These are phyloP conservation scores for Exserohilum rostratum DNA, from an alignment of 2,329 filamentous ascomycete genomes.

Conservation along the genomic window DNA sequence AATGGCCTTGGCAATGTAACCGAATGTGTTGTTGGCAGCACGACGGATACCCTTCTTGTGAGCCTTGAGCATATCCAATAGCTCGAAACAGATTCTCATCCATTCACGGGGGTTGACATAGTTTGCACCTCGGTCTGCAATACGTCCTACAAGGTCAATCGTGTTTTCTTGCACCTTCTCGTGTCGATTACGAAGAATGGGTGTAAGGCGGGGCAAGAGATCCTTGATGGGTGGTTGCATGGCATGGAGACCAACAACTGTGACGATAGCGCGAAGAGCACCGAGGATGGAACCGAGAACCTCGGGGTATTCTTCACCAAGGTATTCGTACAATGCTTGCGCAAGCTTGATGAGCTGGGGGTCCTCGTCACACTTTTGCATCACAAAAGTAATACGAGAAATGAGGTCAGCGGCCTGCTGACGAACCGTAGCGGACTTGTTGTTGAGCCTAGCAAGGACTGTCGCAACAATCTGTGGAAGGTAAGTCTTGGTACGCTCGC, in stretches of 20 bases:
- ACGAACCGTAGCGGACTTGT: conserved; percentile 94
- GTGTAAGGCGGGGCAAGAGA: conserved; percentile 88
- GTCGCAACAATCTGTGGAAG: conserved; percentile 96
- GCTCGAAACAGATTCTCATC: conserved; percentile 99
- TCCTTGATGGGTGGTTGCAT: conserved; percentile 99
- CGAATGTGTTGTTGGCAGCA: conserved; percentile 98
- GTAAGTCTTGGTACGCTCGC: conserved; percentile 93
- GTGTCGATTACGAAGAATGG: conserved; percentile 97
- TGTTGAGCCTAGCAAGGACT: conserved; percentile 95
- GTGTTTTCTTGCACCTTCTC: conserved; percentile 99
- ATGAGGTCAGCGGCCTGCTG: conserved; percentile 97
- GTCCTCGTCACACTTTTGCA: conserved; percentile 98
- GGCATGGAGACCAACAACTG: conserved; percentile 94
- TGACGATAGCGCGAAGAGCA: conserved; percentile 93
- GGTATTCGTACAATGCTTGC: conserved; percentile 93
- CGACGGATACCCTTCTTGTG: conserved; percentile 99
- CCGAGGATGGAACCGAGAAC: conserved; percentile 96
- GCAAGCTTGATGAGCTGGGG: conserved; percentile 94
- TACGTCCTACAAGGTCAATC: conserved; percentile 96
- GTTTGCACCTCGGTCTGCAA: conserved; percentile 94
- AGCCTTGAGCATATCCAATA: conserved; percentile 98
- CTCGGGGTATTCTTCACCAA: conserved; percentile 98
- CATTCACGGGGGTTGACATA: conserved; percentile 96
- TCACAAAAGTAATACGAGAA: conserved; percentile 95
- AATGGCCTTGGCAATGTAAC: conserved; percentile 99